Base-by-base conservation (phyloP, 2,329 filamentous ascomycete species). In the Penicillium sp. region DNA sequence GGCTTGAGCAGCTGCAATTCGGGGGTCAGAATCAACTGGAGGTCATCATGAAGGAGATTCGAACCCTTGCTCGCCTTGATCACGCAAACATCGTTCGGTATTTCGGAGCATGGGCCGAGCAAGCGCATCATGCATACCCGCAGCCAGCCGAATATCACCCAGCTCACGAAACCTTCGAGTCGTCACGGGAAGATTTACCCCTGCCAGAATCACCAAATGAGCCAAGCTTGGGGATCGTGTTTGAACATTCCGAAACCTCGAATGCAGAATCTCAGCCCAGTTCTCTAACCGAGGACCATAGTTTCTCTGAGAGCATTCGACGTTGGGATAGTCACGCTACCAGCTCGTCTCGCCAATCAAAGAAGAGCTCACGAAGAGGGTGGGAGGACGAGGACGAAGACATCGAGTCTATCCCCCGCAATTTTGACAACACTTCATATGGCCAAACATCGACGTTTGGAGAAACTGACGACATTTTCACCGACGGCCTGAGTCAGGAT, bases 11-110 rank as follows among this genome's bases (percentile, higher is more conserved):
- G 57, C 76, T 85, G n/a, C 75, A 80, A 44, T 72, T 78, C 48
- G 75, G 77, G 21, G 81, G 80, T 1, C 72, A 80, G 31, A 72
- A 77, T 48, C 82, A 83, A 55, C 69, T 86, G 40, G 82, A 85
- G 61, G 76, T 72, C 46, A 77, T 87, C 31, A 74, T 87, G 50
- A 78, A 79, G 52, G 85, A 88, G 68, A 80, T 88, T 8, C 77
- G 83, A 45, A 84, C 83, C 1, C 73, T 88, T 42, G 85, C 86
- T 44, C 76, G 77, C 24, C 73, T 88, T 14, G 82, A 88, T 43
- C 86, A 89, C 67, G 78, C 77, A 5, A 87, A 88, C 64, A 81
- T 89, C 51, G 86, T 88, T 34, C 79, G 85, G 22, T 89, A 89
- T 62, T 84, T 83, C 64, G 79, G 80, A 48, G 82, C 82, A 13